Evolutionary conservation across 768 basidiomycete genomes (phyloP).

Genomic region (Termitomyces eurrhizus): DNA sequence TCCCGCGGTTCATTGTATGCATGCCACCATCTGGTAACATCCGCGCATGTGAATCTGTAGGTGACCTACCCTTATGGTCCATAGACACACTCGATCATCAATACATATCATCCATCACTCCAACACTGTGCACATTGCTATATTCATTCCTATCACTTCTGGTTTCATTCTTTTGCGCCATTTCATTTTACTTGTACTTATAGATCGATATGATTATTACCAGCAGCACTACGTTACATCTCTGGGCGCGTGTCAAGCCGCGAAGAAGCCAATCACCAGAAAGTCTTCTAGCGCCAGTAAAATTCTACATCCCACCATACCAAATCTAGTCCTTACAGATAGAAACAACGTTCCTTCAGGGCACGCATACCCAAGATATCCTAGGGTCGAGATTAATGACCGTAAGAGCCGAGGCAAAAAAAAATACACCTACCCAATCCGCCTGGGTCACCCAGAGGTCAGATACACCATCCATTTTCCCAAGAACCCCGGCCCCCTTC

Average conservation of each 20-base stretch:
- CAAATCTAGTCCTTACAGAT: constrained; percentile 37
- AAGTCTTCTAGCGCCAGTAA: constrained; percentile 12
- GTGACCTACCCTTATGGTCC: constrained; percentile 2
- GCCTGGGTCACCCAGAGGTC: constrained; percentile 86
- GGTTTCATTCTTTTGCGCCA: not conserved
- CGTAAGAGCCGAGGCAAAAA: constrained; percentile 2
- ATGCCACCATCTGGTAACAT: constrained; percentile 14
- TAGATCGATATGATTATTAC: constrained; percentile 6
- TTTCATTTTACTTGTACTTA: constrained; percentile 9
- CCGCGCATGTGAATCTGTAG: constrained; percentile 11
- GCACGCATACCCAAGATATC: constrained; percentile 77
- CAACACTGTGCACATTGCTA: not conserved
- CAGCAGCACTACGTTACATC: constrained; percentile 7
- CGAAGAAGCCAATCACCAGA: constrained; percentile 6
- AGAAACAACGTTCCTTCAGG: constrained; percentile 80
- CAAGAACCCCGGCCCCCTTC: constrained; percentile 92
- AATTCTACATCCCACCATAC: not conserved
- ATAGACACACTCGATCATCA: constrained; percentile 10
- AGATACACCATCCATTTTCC: constrained; percentile 84
- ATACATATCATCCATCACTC: constrained; percentile 6
- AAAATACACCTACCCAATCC: constrained; percentile 71
- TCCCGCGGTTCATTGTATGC: constrained; percentile 15
- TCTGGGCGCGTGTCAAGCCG: constrained; percentile 1
- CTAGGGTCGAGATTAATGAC: constrained; percentile 31
- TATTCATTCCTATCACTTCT: not conserved